Evolutionary conservation across 345 rosid species (phyloP), one percentile per base, ranked within the genome.

Genomic region (Eucalyptus pumila): DNA sequence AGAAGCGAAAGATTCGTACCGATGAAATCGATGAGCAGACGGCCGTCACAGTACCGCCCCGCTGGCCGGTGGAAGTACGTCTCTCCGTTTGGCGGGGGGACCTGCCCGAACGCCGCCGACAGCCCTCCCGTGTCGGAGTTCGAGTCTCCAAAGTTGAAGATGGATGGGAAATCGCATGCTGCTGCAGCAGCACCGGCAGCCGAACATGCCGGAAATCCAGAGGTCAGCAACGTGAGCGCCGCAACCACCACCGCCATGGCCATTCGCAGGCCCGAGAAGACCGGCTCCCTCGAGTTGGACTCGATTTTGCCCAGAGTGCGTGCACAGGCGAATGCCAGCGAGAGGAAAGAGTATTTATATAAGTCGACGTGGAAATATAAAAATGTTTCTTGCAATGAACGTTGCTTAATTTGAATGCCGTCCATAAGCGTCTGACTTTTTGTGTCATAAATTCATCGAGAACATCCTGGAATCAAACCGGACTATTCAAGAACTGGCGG

Each of bases 31-130:
- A 95, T 44, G 86, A 94, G 60, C 49, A 96, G 92, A 32, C 97
- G 94, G 89, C 97, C 98, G 48, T 96, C 96, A 37, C 92, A 93
- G 90, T 87, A 95, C 4, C 96, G 95, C n/a, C 98, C 97, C 5
- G 95, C 93, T 2, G 96, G 96, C 19, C 87, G 40, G 81, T 90
- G 94, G 90, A 96, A 96, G 91, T 85, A 94, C 2, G 97, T 94
- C 88, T 86, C 88, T 2, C 96, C 98, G n/a, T 95, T 88, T 30
- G 98, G 98, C 24, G 87, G 62, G 89, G 92, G 93, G 8, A 92
- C 93, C 89, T 92, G 96, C 34, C 96, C 95, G 44, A 96, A 96
- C 9, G 92, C 94, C 6, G 97, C 95, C 9, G 96, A 94, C 50
- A 92, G 90, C 23, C 98, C 95, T 6, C 97, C 96, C 9, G 93